Percentiles rank a stretch among this genome's conserved stretches.
Evolutionary conservation across 2,329 filamentous ascomycete species (phyloP).

Genomic region (Cladosporium velox): DNA sequence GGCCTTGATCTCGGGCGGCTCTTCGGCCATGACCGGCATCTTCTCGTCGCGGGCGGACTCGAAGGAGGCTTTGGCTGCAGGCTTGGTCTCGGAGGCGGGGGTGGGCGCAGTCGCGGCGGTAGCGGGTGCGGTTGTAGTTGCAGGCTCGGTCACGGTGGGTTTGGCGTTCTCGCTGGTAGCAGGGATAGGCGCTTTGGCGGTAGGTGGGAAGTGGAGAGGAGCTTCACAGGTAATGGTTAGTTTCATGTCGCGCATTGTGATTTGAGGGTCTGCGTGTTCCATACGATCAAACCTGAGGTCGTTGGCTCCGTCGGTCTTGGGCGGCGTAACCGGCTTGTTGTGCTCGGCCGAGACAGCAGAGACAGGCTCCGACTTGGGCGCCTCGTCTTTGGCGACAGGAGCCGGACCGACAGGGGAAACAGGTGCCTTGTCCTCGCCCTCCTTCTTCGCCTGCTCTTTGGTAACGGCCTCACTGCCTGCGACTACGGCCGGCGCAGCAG

Average conservation of each 20-base stretch:
- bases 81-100: constrained; percentile 15
- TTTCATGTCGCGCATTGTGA: background rate
- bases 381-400: background rate
- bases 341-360: constrained; percentile 18
- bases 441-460: background rate
- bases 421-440: background rate
- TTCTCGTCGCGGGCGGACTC: constrained; percentile 29
- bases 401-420: constrained; percentile 9
- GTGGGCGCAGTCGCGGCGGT: background rate
- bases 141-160: background rate
- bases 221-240: background rate
- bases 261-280: background rate
- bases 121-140: background rate
- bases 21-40: constrained; percentile 28
- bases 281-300: constrained; percentile 13
- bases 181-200: background rate
- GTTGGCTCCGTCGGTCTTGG: constrained; percentile 21
- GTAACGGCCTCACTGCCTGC: background rate
- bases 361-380: constrained; percentile 9
- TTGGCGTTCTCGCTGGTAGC: constrained; percentile 15
- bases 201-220: background rate
- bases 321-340: constrained; percentile 14
- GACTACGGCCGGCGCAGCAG: background rate
- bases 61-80: constrained; percentile 21
- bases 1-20: constrained; percentile 26